Base-by-base conservation (phyloP, 805 yeast genomes). In the Yarrowia sp. region DNA sequence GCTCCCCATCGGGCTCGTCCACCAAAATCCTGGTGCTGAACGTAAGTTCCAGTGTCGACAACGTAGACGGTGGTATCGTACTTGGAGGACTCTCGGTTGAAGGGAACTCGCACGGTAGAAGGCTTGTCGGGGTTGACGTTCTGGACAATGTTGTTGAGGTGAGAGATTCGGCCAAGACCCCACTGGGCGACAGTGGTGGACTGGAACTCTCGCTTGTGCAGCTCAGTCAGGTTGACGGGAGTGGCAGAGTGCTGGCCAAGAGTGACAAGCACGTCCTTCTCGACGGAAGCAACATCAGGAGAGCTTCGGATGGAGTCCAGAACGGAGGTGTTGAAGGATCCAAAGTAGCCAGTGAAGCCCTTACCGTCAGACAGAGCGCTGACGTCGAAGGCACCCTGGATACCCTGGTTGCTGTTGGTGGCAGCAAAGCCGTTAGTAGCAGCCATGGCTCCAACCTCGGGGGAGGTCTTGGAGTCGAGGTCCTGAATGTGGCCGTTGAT, bases 161-260 rank as follows among this genome's bases (percentile, higher is more conserved):
- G 96, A 31, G 96, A 89, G 67, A 92, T 85, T 81, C 97, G 85
- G 31, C 96, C 89, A 68, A 92, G 83, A 71, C 97, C 97, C 97
- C 97, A 92, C 53, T 55, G 96, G 18, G 18, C 35, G 35, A 51
- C 58, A 35, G 96, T 92, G 68, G 92, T 92, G 69, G 84, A 82
- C 79, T 91, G 93, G 67, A 44, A 61, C 43, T 84, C 82, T 67
- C 48, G 48, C 62, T 42, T 42, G 39, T 41, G 32, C 33, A 51
- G 58, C 58, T 51, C 43, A 14, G 58, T 51, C 43, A 51, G 42
- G 22, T 51, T 51, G 35, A 51, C 58, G 43, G 58, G 58, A 4
- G 8, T 8, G 14, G 58, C 58, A n/a, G 43, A 43, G 33, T 51
- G 43, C 22, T 51, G 14, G 38, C 48, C 48, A 17, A 55, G 62